These are phyloP conservation scores for Craterostigma plantagineum DNA, from an alignment of 257 asterid species.

Conservation along the genomic window DNA sequence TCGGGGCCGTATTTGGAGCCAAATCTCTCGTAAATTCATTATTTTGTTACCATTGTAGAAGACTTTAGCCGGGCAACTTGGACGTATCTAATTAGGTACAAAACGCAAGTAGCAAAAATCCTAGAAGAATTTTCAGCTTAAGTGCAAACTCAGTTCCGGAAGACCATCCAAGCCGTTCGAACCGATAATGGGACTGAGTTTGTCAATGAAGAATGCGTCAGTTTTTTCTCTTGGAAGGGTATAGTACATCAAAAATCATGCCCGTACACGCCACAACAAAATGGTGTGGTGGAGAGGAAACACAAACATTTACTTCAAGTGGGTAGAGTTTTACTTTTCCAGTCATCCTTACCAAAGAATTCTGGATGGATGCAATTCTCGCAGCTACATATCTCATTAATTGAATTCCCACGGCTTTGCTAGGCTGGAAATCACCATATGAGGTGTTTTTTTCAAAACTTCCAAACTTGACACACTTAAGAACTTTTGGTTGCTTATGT, in stretches of 20 bases:
- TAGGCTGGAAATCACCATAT: background rate
- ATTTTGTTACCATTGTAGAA: background rate
- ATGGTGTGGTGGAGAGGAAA: too few relatives aligned
- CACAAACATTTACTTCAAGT: background rate
- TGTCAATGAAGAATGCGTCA: background rate
- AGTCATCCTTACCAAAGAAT: background rate
- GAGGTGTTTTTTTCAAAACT: background rate
- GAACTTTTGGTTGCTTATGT: background rate
- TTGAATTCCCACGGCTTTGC: background rate
- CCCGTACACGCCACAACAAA: background rate
- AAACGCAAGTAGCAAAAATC: background rate
- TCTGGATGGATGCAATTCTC: background rate
- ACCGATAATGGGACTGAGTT: background rate
- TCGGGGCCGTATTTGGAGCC: background rate
- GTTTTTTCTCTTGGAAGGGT: background rate
- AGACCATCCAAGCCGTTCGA: background rate
- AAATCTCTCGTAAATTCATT: background rate
- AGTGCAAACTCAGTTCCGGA: background rate
- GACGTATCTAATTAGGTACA: background rate
- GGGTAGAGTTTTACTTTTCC: background rate
- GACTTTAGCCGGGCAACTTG: background rate
- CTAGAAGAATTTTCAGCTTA: background rate
- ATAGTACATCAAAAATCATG: background rate
- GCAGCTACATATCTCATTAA: too few relatives aligned
- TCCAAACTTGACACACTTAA: background rate